Evolutionary conservation across 495 filamentous ascomycete species (phyloP).

Genomic region (Trichoderma gamsii): DNA sequence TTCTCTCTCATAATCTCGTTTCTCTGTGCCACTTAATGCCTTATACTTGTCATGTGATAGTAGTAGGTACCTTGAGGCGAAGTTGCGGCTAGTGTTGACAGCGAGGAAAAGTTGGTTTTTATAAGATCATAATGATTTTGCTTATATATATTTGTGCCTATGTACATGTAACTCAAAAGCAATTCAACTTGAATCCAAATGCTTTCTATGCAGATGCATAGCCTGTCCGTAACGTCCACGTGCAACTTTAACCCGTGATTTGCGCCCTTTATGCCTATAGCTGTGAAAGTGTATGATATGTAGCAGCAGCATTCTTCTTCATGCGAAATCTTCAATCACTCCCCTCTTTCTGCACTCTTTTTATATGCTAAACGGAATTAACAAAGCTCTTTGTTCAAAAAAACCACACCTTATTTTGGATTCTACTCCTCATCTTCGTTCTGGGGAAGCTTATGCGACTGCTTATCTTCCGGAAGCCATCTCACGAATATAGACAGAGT

Average conservation of each 20-base stretch:
- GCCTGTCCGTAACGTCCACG: no score
- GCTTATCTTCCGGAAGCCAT: slow-evolving; percentile 39
- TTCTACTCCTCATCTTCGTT: background rate
- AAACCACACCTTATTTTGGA: background rate
- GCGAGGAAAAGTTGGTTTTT: background rate
- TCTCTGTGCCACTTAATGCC: background rate
- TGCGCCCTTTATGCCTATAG: no score
- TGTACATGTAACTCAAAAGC: background rate
- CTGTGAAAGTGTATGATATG: no score
- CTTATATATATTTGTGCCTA: background rate
- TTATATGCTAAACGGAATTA: no score
- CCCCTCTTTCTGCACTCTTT: no score
- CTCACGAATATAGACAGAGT: slow-evolving; percentile 39
- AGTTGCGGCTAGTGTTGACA: background rate
- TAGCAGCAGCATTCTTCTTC: no score
- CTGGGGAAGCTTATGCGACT: background rate
- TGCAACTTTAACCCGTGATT: no score
- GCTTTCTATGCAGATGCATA: background rate
- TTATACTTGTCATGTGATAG: background rate
- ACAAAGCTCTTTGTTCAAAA: background rate
- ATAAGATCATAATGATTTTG: background rate
- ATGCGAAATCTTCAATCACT: no score
- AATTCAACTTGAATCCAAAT: background rate
- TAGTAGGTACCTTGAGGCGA: no score
- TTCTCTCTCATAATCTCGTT: no score